Evolutionary conservation across 169 alveolate genomes (phyloP), one percentile per base, ranked within the genome.

Genomic region (Eimeria mitis): DNA sequence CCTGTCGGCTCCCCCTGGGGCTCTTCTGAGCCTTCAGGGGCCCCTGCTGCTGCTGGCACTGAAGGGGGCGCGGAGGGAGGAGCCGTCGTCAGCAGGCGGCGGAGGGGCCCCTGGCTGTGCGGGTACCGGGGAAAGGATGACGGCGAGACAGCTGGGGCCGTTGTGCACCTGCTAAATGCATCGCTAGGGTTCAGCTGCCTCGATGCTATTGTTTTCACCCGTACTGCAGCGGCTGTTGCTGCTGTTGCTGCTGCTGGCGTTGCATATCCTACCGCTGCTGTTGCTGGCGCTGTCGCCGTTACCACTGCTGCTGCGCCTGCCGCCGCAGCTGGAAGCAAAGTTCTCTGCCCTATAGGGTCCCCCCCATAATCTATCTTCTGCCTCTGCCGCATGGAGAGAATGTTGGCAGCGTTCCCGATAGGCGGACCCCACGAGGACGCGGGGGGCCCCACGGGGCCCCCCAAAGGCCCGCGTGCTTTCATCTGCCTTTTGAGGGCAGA

Each of bases 21-120:
- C 52, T 54, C 49, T 16, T 71, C 81, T 71, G 81, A 23, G 49
- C n/a, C 54, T 71, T 71, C 81, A 19, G 81, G 52, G 54, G 81
- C 81, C 52, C 7, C 81, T 71, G 54, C 54, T 42, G 81, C 54
- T 71, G 54, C 54, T 37, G 81, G 9, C 52, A 63, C 73, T 63
- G 73, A 40, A 28, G 73, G 73, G 73, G 73, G 2, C 73, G 13
- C 73, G 16, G 73, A 28, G 3, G 73, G 73, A 0, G 81, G 54
- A 4, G 13, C 81, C 21, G 81, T 71, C 14, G 34, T 71, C 52
- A 71, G 49, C 81, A 34, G 81, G 1, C 81, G 19, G 34, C 81
- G 81, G 31, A 37, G 47, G 31, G 54, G 81, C 44, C 47, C n/a
- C 81, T 42, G 54, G 54, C 31, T 37, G 28, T 16, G 16, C 54